phyloP scores from a whole-genome alignment of 768 basidiomycete species.

The Trametes cubensis region DNA sequence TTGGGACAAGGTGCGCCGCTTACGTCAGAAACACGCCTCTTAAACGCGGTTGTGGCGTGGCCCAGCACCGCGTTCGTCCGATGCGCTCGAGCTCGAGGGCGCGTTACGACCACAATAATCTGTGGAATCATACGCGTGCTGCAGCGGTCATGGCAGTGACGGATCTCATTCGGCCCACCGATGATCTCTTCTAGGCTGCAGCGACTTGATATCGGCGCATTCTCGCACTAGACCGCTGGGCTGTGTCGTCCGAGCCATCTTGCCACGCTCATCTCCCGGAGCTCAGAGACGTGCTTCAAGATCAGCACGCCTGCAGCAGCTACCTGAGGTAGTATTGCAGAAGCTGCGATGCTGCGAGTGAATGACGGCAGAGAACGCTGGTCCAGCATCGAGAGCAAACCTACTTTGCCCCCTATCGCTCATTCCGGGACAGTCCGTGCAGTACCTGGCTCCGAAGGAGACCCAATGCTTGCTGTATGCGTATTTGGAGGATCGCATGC shows the following conservation, averaged over 20 bases:
- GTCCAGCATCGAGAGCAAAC: not conserved
- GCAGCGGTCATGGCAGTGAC: not conserved
- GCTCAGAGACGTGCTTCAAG: not conserved
- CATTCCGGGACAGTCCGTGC: not conserved
- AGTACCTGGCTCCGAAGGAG: not conserved
- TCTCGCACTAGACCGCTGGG: slow-evolving; percentile 3
- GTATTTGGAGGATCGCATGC: too few species aligned
- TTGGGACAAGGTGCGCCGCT: slow-evolving; percentile 12
- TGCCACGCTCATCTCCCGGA: not conserved
- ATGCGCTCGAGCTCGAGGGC: not conserved
- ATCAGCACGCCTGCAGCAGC: slow-evolving; percentile 4
- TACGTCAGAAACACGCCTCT: slow-evolving; percentile 26
- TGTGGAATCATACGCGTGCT: not conserved
- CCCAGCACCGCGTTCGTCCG: not conserved
- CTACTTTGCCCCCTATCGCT: not conserved
- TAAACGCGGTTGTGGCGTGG: slow-evolving; percentile 30
- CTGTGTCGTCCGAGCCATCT: slow-evolving; percentile 1
- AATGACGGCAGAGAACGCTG: slow-evolving; percentile 2
- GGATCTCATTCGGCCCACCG: not conserved
- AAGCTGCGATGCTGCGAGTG: not conserved
- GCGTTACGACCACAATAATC: not conserved
- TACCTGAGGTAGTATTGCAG: not conserved
- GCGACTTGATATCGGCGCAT: slow-evolving; percentile 11
- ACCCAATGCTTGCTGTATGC: not conserved
- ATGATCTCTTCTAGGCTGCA: slow-evolving; percentile 6